Percentiles rank a stretch among this genome's conserved stretches.
These are phyloP conservation scores for Saccharomyces mikatae DNA, from an alignment of 805 yeast species.

Conservation along the genomic window DNA sequence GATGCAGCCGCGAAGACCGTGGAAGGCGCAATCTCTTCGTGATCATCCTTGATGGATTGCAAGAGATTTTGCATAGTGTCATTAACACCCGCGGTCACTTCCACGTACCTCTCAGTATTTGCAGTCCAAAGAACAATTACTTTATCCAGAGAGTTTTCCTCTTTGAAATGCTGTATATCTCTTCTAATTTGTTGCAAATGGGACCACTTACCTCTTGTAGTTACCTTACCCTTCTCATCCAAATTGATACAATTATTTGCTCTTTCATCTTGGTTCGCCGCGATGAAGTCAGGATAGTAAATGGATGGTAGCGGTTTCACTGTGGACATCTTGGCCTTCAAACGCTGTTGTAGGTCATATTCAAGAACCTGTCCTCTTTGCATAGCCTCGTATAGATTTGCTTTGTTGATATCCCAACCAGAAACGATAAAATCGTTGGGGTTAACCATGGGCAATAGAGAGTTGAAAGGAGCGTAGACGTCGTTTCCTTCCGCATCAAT, in stretches of 20 bases:
- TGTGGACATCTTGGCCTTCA: conserved; percentile 52
- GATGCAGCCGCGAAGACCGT: conserved; percentile 92
- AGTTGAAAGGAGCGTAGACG: conserved; percentile 86
- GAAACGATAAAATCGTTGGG: conserved; percentile 87
- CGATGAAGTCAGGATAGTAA: conserved; percentile 94
- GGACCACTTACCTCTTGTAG: conserved; percentile 65
- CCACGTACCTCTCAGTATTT: conserved; percentile 89
- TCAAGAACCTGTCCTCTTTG: conserved; percentile 82
- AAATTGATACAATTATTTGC: conserved; percentile 80
- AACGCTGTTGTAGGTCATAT: conserved; percentile 70
- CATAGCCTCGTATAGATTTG: conserved; percentile 69
- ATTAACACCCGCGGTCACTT: conserved; percentile 68
- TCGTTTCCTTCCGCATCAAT: conserved; percentile 74
- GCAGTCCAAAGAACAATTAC: conserved; percentile 95
- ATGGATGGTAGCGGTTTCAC: conserved; percentile 72
- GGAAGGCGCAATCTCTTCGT: conserved; percentile 81
- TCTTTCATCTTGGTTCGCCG: conserved; percentile 85
- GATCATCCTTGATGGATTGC: conserved; percentile 65
- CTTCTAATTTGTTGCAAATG: conserved; percentile 81
- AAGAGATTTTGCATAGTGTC: conserved; percentile 80
- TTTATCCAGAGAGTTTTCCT: conserved; percentile 64
- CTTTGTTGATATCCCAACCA: conserved; percentile 89
- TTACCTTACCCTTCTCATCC: conserved; percentile 31
- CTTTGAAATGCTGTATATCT: conserved; percentile 75
- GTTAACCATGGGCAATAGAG: conserved; percentile 75